Evolutionary conservation across 352 stramenopile species (phyloP).

Genomic region (Pythium pyrilobum): DNA sequence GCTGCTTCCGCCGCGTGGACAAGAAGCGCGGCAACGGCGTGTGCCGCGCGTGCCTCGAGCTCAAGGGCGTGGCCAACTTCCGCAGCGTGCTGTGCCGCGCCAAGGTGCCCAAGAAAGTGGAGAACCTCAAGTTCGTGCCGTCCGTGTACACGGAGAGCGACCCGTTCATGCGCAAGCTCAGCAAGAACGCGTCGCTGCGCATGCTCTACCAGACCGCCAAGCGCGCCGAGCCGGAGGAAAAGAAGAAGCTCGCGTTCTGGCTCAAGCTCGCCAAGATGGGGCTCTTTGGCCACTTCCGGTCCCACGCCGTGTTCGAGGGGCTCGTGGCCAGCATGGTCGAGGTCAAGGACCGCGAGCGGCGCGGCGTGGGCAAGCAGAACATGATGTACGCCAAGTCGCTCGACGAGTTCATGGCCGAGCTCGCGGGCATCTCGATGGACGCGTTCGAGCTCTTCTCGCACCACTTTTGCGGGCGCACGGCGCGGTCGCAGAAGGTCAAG

Average conservation of each 20-base stretch:
- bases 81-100: slow-evolving; percentile 71
- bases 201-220: slow-evolving; percentile 62
- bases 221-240: slow-evolving; percentile 7
- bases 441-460: slow-evolving; percentile 74
- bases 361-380: slow-evolving; percentile 80
- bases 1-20: slow-evolving; percentile 49
- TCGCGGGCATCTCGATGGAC: slow-evolving; percentile 58
- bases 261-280: slow-evolving; percentile 68
- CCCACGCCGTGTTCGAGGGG: slow-evolving; percentile 68
- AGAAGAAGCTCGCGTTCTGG: slow-evolving; percentile 60
- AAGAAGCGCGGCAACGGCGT: slow-evolving; percentile 29
- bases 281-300: slow-evolving; percentile 63
- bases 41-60: slow-evolving; percentile 58
- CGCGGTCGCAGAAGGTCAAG: slow-evolving; percentile 73
- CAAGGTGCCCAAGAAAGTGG: slow-evolving; percentile 59
- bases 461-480: slow-evolving; percentile 67
- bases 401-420: slow-evolving; percentile 67
- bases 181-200: slow-evolving; percentile 70
- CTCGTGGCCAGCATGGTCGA: slow-evolving; percentile 78
- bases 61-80: slow-evolving; percentile 69
- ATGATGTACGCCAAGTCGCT: slow-evolving; percentile 73
- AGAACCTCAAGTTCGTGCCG: slow-evolving; percentile 78
- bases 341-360: slow-evolving; percentile 75
- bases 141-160: slow-evolving; percentile 74
- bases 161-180: slow-evolving; percentile 71